Conservation (phyloP, 345 rosid genomes). For the Reutealis trisperma region DNA sequence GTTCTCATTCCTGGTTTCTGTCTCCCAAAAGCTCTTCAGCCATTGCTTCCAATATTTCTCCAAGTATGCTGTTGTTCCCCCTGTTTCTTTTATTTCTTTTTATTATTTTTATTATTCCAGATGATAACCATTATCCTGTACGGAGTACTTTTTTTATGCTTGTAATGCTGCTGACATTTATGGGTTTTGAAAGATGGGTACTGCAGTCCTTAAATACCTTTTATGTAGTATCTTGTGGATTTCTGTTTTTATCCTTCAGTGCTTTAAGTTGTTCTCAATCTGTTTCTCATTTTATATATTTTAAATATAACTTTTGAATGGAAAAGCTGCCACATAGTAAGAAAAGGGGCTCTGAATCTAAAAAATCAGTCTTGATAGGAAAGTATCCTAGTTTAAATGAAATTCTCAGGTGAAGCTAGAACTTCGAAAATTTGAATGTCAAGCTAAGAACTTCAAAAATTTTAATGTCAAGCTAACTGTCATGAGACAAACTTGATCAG, state of each 20-base stretch:
- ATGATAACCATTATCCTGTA: neutral
- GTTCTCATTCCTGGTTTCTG: slow-evolving; percentile 90
- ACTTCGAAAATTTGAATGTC: neutral
- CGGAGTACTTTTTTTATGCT: neutral
- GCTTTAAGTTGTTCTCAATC: too few relatives aligned
- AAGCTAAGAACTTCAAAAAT: too few relatives aligned
- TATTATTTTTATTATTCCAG: neutral
- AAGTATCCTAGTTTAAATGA: too few relatives aligned
- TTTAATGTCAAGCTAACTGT: neutral
- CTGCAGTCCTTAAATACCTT: too few relatives aligned
- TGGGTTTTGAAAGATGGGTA: neutral
- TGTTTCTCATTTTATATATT: too few relatives aligned
- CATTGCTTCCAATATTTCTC: slow-evolving; percentile 88
- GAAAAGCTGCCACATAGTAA: too few relatives aligned
- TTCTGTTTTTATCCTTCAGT: too few relatives aligned
- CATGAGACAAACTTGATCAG: neutral
- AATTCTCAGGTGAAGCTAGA: neutral
- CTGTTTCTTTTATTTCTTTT: neutral
- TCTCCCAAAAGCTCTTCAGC: slow-evolving; percentile 92
- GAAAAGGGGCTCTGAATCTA: too few relatives aligned
- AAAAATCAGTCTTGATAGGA: too few relatives aligned
- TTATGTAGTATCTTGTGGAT: too few relatives aligned
- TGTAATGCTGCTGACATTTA: too few relatives aligned
- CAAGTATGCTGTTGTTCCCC: slow-evolving; percentile 53
- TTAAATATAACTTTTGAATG: too few relatives aligned